Evolutionary conservation across 352 stramenopile species (phyloP), one percentile per base, ranked within the genome.

Genomic region (Phytophthora pluvialis): DNA sequence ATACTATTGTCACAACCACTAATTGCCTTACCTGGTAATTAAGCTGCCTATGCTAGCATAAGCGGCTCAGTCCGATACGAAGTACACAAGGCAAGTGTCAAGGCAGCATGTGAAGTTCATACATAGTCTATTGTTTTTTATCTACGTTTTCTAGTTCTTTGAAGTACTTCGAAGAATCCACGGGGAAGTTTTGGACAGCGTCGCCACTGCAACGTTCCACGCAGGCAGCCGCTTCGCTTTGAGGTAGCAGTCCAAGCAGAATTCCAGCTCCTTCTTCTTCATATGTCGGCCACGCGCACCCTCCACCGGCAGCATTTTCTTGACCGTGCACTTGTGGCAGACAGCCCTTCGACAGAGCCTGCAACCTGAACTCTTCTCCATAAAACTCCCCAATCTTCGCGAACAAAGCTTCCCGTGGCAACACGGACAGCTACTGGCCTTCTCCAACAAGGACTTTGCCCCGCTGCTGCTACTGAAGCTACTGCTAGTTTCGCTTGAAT

Each of bases 271-370:
- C 11, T 70, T 68, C 51, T 69, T 75, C 43, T 67, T 67, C 60
- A 70, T 60, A 35, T 60, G 49, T 0, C 65, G 45, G 2, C 65
- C 65, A 31, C 51, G 65, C 5, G 75, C 60, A 42, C 73, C 70
- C 11, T 72, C 64, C 26, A 73, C 25, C 0, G 73, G 71, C 28
- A 84, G 31, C 31, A 59, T 46, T 42, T 81, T 81, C 53, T 61
- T 73, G 8, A 81, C 66, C 0, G 60, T 81, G 64, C 76, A 85
- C 51, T 78, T 76, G 48, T 72, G 25, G 60, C 76, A 84, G 4
- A 78, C 25, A 10, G 51, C 11, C n/a, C 52, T 42, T 57, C 56
- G 42, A 49, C 69, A 77, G 3, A 77, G 57, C 26, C 39, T 55
- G 46, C 69, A 77, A n/a, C 18, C 31, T 10, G 31, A 21, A 35